phyloP scores from a whole-genome alignment of 805 yeast species.

The Jamesozyma gamospora region DNA sequence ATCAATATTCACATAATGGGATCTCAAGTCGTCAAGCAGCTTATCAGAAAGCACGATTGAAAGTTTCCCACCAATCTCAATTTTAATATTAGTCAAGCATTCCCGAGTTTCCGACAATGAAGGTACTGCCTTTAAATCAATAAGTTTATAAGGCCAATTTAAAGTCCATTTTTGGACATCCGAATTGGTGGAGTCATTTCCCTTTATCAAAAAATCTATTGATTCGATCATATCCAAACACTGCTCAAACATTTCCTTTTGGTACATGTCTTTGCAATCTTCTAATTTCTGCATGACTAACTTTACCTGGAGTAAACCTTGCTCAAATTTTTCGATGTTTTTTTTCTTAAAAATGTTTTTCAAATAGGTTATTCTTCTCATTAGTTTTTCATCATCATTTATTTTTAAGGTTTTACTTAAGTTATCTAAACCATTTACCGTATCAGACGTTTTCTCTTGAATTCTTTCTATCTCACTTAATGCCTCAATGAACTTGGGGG shows the following conservation, averaged over 20 bases:
- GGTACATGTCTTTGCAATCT: conserved; percentile 21
- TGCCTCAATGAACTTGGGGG: conserved; percentile 76
- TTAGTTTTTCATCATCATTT: conserved; percentile 42
- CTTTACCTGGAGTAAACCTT: conserved; percentile 42
- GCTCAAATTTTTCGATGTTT: conserved; percentile 55
- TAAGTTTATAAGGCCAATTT: conserved; percentile 35
- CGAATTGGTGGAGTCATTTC: conserved; percentile 32
- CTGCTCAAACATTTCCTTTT: conserved; percentile 36
- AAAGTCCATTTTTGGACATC: conserved; percentile 23
- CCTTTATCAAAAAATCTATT: conserved; percentile 49
- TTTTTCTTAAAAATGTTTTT: conserved; percentile 42
- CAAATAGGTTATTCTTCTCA: conserved; percentile 41
- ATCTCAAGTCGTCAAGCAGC: conserved; percentile 51
- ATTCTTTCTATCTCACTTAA: conserved; percentile 67
- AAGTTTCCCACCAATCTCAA: conserved; percentile 62
- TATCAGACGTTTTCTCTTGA: conserved; percentile 41
- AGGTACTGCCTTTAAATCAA: conserved; percentile 25
- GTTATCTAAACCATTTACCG: conserved; percentile 38
- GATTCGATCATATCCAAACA: conserved; percentile 51
- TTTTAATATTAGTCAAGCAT: conserved; percentile 43
- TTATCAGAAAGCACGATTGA: conserved; percentile 45
- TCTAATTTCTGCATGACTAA: conserved; percentile 38
- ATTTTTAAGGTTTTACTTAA: conserved; percentile 38
- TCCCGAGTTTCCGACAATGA: conserved; percentile 35
- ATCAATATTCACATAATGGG: conserved; percentile 44